These are phyloP conservation scores for Acanthamoeba divionensis DNA, from an alignment of 208 protist species.

Conservation along the genomic window DNA sequence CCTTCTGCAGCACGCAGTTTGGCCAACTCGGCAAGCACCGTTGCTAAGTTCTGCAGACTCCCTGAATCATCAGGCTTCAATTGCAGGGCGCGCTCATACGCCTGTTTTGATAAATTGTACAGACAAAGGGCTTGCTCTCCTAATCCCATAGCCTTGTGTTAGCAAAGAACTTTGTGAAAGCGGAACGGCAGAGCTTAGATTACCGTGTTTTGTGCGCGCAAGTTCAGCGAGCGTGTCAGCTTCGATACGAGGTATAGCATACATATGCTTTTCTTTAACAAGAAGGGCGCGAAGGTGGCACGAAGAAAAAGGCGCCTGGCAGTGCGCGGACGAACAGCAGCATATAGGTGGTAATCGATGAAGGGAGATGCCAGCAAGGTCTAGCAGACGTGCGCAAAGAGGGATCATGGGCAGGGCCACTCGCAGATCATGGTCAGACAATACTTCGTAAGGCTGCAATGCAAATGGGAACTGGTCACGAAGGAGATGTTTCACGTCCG, in stretches of 20 bases:
- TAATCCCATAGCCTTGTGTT: too few relatives aligned
- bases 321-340: background rate
- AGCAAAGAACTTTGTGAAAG: too few relatives aligned
- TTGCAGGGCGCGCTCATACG: conserved; percentile 15
- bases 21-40: conserved; percentile 31
- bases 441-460: background rate
- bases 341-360: background rate
- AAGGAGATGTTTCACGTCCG: background rate
- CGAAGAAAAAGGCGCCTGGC: background rate
- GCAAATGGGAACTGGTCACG: conserved; percentile 9
- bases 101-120: conserved; percentile 3
- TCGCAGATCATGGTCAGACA: conserved; percentile 14
- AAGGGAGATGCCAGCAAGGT: background rate
- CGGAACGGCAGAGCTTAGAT: too few relatives aligned
- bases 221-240: conserved; percentile 42
- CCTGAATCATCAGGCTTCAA: conserved; percentile 36
- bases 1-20: background rate
- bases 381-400: background rate
- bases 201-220: background rate
- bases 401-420: background rate
- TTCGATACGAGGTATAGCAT: conserved; percentile 46
- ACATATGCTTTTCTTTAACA: conserved; percentile 53
- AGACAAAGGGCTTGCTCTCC: conserved; percentile 3
- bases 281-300: background rate
- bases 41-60: background rate